These are phyloP conservation scores for Lachancea nothofagi DNA, from an alignment of 805 yeast species.

Conservation along the genomic window DNA sequence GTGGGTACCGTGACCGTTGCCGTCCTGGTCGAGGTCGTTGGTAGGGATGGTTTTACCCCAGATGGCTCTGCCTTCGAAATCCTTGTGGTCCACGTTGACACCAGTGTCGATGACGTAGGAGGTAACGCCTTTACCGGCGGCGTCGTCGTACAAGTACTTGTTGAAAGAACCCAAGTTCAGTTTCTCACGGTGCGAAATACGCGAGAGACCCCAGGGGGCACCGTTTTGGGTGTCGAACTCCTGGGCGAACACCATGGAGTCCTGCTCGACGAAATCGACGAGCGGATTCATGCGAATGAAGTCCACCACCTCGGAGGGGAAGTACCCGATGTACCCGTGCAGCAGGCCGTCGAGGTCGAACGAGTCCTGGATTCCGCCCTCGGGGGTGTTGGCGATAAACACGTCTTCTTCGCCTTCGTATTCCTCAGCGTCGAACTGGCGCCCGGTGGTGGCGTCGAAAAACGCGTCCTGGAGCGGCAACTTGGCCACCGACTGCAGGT, in stretches of 20 bases:
- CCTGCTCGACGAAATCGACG: constrained; percentile 68
- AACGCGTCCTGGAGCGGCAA: constrained; percentile 35
- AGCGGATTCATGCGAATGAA: constrained; percentile 61
- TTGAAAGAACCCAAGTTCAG: constrained; percentile 63
- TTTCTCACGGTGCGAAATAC: constrained; percentile 77
- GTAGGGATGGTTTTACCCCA: constrained; percentile 83
- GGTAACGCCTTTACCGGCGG: constrained; percentile 79
- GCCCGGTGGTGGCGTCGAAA: constrained; percentile 31
- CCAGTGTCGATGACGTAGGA: constrained; percentile 91
- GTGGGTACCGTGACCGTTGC: constrained; percentile 94
- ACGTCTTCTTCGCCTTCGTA: constrained; percentile 12
- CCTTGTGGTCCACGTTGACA: constrained; percentile 65
- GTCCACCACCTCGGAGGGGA: constrained; percentile 69
- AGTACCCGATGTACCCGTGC: constrained; percentile 81
- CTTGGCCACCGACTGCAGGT: constrained; percentile 39
- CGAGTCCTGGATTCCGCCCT: constrained; percentile 54
- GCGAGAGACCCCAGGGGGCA: constrained; percentile 92
- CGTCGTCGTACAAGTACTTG: constrained; percentile 65
- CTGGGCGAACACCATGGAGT: constrained; percentile 60
- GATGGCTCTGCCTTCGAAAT: constrained; percentile 75
- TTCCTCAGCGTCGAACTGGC: constrained; percentile 7
- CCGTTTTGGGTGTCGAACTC: constrained; percentile 68
- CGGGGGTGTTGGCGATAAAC: constrained; percentile 9
- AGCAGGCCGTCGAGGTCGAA: constrained; percentile 55
- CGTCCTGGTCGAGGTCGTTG: constrained; percentile 68